These are phyloP conservation scores for Aspergillus sclerotioniger DNA, from an alignment of 495 filamentous ascomycete species.

Conservation along the genomic window DNA sequence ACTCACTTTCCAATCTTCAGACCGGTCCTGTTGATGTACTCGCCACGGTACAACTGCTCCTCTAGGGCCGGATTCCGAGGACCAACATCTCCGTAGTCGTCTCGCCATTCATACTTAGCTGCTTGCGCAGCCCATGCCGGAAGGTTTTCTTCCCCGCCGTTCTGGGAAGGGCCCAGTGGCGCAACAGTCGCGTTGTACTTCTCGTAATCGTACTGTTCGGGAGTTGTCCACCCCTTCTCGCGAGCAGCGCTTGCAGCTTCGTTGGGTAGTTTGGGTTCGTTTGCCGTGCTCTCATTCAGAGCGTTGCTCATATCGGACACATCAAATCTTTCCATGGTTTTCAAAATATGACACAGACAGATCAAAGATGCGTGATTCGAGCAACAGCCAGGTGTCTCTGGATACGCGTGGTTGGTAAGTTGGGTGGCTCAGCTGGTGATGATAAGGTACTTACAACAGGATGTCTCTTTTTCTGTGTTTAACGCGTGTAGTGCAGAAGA, in stretches of 20 bases:
- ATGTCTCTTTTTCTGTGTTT: neutral
- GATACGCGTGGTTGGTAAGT: neutral
- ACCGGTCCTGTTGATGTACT: constrained; percentile 43
- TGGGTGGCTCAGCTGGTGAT: neutral
- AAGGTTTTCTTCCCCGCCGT: constrained; percentile 13
- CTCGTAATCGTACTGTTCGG: constrained; percentile 54
- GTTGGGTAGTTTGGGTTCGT: constrained; percentile 28
- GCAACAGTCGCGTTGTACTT: constrained; percentile 40
- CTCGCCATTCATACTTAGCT: constrained; percentile 76
- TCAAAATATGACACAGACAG: neutral
- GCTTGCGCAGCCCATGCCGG: constrained; percentile 58
- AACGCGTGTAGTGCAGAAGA: neutral
- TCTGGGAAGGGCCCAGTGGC: constrained; percentile 25
- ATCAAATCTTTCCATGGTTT: constrained; percentile 25
- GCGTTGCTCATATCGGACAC: constrained; percentile 24
- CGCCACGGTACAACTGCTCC: constrained; percentile 63
- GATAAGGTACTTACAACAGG: neutral
- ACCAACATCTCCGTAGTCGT: constrained; percentile 81
- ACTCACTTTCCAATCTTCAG: constrained; percentile 40
- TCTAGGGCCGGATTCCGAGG: constrained; percentile 69
- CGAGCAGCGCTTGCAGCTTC: constrained; percentile 32
- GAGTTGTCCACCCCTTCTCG: constrained; percentile 53
- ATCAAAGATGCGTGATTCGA: neutral
- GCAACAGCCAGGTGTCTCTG: neutral
- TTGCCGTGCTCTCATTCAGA: constrained; percentile 36